A percentile compares a stretch with the other conserved stretches of the same genome.
Conservation (phyloP, 2,329 filamentous ascomycete genomes). For the Tolypocladium ovalisporum region DNA sequence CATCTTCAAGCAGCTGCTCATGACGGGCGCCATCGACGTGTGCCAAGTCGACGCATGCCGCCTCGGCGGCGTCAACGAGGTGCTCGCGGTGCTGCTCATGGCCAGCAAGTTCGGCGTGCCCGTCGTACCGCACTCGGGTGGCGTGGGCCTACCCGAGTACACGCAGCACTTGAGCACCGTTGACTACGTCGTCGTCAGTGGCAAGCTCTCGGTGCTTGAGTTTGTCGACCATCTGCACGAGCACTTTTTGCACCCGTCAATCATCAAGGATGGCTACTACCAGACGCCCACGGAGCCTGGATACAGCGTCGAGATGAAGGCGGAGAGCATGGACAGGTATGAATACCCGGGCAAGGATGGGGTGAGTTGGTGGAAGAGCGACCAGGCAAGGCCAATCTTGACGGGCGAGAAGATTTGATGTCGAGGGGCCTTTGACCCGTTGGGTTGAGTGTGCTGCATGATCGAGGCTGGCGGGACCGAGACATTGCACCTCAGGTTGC, state of each 20-base stretch:
- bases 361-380: constrained; percentile 76
- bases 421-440: background rate
- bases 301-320: constrained; percentile 91
- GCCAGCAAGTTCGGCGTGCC: constrained; percentile 70
- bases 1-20: constrained; percentile 85
- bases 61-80: constrained; percentile 83
- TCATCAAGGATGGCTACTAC: constrained; percentile 78
- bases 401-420: constrained; percentile 43
- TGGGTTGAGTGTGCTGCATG: background rate
- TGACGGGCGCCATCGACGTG: constrained; percentile 70
- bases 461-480: background rate
- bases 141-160: constrained; percentile 86
- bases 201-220: constrained; percentile 73
- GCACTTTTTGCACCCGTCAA: constrained; percentile 75
- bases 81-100: constrained; percentile 79
- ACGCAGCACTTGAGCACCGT: constrained; percentile 88
- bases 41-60: constrained; percentile 88
- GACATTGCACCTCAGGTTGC: background rate
- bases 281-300: constrained; percentile 73
- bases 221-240: constrained; percentile 92
- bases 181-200: constrained; percentile 80
- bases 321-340: constrained; percentile 72
- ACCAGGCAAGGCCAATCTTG: constrained; percentile 66
- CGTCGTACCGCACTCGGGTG: constrained; percentile 80
- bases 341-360: constrained; percentile 66